phyloP scores from a whole-genome alignment of 768 basidiomycete species.

The Coprinopsis marcescibilis region DNA sequence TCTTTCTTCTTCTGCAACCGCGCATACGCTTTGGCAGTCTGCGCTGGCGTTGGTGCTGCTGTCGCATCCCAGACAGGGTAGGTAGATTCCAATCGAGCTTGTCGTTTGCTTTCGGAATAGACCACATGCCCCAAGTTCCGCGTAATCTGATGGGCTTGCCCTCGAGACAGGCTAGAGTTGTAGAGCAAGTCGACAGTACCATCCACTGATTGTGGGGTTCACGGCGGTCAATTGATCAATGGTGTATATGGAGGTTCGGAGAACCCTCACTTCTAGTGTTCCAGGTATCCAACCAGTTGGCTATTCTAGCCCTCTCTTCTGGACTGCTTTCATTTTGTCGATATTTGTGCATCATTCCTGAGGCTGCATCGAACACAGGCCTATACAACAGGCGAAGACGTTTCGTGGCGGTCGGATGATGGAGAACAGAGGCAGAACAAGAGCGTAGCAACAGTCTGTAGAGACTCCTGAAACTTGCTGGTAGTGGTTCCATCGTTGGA shows the following conservation, averaged over 20 bases:
- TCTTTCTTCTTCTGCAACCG: conserved; percentile 14
- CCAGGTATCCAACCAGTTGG: conserved; percentile 45
- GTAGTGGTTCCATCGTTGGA: conserved; percentile 5
- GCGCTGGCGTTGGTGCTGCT: conserved; percentile 10
- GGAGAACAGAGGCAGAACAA: conserved; percentile 14
- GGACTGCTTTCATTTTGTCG: neutral
- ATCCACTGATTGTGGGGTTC: conserved; percentile 50
- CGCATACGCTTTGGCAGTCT: conserved; percentile 11
- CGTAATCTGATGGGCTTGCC: conserved; percentile 53
- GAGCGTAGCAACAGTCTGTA: conserved; percentile 13
- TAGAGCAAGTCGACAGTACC: conserved; percentile 57
- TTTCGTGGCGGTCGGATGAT: conserved; percentile 6
- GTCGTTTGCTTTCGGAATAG: conserved; percentile 23
- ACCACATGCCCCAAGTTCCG: conserved; percentile 45
- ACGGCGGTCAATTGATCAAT: neutral
- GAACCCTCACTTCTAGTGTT: conserved; percentile 46
- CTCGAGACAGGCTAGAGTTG: conserved; percentile 57
- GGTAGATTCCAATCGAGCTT: conserved; percentile 7
- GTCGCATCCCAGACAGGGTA: conserved; percentile 12
- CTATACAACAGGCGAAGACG: conserved; percentile 13
- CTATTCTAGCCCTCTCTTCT: conserved; percentile 6
- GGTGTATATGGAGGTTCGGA: neutral
- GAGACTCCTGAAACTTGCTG: conserved; percentile 12
- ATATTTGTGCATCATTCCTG: conserved; percentile 4
- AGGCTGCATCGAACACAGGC: conserved; percentile 11